Percentiles rank a stretch among this genome's conserved stretches.
phyloP scores from a whole-genome alignment of 1,139 yeast genomes.

The Ashbya aceris region DNA sequence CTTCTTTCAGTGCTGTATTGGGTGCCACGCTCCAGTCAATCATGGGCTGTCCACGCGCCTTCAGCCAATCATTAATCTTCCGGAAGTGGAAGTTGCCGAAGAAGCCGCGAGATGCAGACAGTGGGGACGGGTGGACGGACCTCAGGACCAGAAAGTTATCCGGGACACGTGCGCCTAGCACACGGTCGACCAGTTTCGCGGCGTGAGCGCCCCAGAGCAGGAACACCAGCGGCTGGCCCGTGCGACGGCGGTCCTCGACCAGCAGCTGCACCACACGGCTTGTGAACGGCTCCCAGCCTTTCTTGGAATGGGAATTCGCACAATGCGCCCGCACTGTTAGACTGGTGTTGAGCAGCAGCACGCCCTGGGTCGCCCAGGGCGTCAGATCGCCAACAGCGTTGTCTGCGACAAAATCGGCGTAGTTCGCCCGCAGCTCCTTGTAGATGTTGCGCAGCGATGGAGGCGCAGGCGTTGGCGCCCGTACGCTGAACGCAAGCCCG shows the following conservation, averaged over 20 bases:
- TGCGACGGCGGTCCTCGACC: conserved; percentile 31
- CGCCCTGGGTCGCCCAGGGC: conserved; percentile 86
- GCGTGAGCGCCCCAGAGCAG: conserved; percentile 97
- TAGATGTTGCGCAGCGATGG: conserved; percentile 86
- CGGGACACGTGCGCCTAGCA: conserved; percentile 30
- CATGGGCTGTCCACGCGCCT: conserved; percentile 29
- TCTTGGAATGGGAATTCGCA: conserved; percentile 84
- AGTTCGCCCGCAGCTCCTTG: conserved; percentile 65
- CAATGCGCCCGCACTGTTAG: conserved; percentile 89
- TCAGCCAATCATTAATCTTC: conserved; percentile 67
- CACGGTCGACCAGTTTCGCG: conserved; percentile 49
- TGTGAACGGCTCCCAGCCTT: conserved; percentile 93
- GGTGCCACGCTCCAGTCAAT: conserved; percentile 55
- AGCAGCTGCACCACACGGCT: conserved; percentile 54
- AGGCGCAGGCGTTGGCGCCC: conserved; percentile 76
- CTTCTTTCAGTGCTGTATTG: conserved; percentile 19
- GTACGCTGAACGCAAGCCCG: conserved; percentile 88
- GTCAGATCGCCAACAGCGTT: conserved; percentile 55
- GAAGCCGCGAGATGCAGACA: conserved; percentile 80
- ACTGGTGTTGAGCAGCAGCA: conserved; percentile 76
- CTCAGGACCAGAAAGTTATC: conserved; percentile 46
- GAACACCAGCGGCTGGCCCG: conserved; percentile 52
- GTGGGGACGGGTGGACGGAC: conserved; percentile 91
- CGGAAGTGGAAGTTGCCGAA: conserved; percentile 64
- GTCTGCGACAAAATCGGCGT: conserved; percentile 51